phyloP scores from a whole-genome alignment of 306 rosid genomes.

The Carpinus viminea region DNA sequence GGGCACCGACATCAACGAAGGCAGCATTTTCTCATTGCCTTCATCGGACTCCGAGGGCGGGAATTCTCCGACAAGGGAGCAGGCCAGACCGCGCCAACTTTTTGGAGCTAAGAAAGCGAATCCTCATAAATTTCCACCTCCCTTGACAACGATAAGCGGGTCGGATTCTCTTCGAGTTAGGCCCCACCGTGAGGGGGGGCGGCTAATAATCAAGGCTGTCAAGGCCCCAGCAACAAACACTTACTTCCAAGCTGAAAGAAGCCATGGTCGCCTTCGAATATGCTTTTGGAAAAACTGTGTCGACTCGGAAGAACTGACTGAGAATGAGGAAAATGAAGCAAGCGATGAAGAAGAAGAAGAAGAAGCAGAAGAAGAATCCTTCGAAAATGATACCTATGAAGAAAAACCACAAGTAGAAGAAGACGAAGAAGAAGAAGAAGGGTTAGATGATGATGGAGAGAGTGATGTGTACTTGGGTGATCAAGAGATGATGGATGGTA shows the following conservation, averaged over 20 bases:
- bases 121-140: constrained; percentile 69
- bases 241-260: constrained; percentile 66
- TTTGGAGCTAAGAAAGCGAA: constrained; percentile 43
- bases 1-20: constrained; percentile 61
- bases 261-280: constrained; percentile 86
- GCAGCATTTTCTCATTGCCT: constrained; percentile 38
- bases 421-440: constrained; percentile 19
- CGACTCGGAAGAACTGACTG: constrained; percentile 33
- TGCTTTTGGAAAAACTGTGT: constrained; percentile 38
- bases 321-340: constrained; percentile 17
- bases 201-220: constrained; percentile 66
- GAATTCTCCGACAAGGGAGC: constrained; percentile 37
- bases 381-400: constrained; percentile 30
- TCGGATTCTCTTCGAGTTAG: constrained; percentile 50
- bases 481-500: constrained; percentile 20
- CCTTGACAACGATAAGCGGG: constrained; percentile 91
- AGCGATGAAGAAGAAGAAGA: constrained; percentile 15
- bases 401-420: constrained; percentile 14
- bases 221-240: constrained; percentile 44
- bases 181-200: constrained; percentile 79
- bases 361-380: constrained; percentile 18
- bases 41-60: constrained; percentile 17
- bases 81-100: constrained; percentile 27
- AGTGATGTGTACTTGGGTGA: constrained; percentile 5
- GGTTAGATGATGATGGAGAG: neutral